Base-by-base conservation (phyloP, 2,329 filamentous ascomycete genomes). In the Claviceps pusilla region DNA sequence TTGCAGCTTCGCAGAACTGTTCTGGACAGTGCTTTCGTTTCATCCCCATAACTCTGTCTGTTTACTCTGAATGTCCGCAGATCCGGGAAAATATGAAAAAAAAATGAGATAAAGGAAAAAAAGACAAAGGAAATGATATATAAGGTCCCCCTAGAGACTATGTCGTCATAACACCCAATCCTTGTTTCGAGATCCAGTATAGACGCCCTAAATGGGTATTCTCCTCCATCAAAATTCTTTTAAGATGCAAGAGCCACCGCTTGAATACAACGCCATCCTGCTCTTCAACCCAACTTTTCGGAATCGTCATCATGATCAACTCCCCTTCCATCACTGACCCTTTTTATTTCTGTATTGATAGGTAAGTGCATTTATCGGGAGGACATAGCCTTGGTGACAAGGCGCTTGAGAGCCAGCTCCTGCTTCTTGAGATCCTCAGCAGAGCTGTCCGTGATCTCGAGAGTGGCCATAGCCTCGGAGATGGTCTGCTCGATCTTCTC, bases 391-490 rank as follows among this genome's bases (percentile, higher is more conserved):
- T 97, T 98, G 75, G 93, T 98, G 66, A 98, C 90, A 64, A 95
- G 82, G 68, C 93, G 82, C 89, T 97, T 98, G 61, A 98, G 82
- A 58, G 89, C 89, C 62, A 98, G 79, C 81, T 98, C 93, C 85
- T 96, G 95, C 89, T 97, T 97, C 88, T 95, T 97, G 65, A 98
- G 79, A 70, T 98, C 93, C 65, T 98, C 94, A 58, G 89, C 87
- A 59, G 77, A 75, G 55, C 88, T 87, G 64, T 98, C 94, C 74
- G 91, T 87, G 68, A 98, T 77, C 83, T 98, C 93, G 60, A 98
- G 87, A 76, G 94, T 86, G 61, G 83, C 87, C 93, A 98, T 97
- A 65, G 93, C 93, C 66, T 98, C 93, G 73, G 86, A 91, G 65
- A 98, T 87, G 63, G 89, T 87, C 69, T 86, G 84, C 83, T 98